phyloP scores from a whole-genome alignment of 306 rosid species.

The Crotalaria pallida region DNA sequence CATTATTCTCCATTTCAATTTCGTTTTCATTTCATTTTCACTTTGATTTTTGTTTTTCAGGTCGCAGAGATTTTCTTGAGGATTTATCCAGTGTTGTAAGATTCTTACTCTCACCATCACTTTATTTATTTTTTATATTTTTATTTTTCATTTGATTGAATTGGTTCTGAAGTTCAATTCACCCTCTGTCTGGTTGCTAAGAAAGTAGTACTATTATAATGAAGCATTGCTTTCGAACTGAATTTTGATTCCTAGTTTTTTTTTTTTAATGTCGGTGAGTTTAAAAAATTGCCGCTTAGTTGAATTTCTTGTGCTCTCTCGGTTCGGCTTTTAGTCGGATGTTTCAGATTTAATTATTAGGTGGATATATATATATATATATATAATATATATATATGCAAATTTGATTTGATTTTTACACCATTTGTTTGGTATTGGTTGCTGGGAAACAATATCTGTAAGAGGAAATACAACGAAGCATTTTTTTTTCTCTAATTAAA shows the following conservation, averaged over 20 bases:
- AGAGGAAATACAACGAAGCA: no score
- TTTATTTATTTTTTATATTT: no score
- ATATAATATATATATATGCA: no score
- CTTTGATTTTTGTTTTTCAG: conserved; percentile 41
- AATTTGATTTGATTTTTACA: no score
- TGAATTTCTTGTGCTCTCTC: conserved; percentile 6
- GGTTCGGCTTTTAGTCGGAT: no score
- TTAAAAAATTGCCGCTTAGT: neutral
- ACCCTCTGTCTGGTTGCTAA: conserved; percentile 21
- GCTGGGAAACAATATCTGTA: no score
- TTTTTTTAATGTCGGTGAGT: conserved; percentile 3
- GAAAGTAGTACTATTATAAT: neutral
- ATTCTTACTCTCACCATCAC: conserved; percentile 33
- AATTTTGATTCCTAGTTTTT: neutral
- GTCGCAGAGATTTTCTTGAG: conserved; percentile 53
- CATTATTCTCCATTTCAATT: neutral
- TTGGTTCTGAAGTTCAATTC: neutral
- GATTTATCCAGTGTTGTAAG: conserved; percentile 77
- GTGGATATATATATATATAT: no score
- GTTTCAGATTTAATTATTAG: no score
- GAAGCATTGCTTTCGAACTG: neutral
- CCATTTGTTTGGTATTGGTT: no score
- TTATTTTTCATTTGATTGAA: neutral
- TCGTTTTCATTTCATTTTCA: conserved; percentile 17
- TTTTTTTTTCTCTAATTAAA: no score